Conservation (phyloP, 208 protist species). For the Porcisia deanei region DNA sequence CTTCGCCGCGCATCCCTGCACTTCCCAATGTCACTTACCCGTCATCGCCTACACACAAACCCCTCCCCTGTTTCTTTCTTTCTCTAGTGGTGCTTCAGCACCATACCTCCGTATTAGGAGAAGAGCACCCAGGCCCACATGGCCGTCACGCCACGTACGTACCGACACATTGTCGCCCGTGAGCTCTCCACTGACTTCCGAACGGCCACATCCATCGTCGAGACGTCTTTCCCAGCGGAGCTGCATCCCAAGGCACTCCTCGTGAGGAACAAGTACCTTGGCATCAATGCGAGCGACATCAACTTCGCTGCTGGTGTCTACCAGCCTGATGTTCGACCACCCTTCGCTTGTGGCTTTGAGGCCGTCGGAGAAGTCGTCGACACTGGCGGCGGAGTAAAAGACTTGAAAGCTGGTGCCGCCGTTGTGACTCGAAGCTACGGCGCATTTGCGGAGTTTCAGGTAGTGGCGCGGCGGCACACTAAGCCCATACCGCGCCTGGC, state of each 20-base stretch:
- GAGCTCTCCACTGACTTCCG: slow-evolving; percentile 76
- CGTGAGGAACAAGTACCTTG: slow-evolving; percentile 75
- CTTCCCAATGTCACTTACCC: background rate
- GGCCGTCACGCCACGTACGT: slow-evolving; percentile 24
- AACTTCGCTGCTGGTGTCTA: slow-evolving; percentile 89
- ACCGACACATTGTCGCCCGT: slow-evolving; percentile 65
- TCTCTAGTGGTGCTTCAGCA: background rate
- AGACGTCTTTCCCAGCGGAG: slow-evolving; percentile 28
- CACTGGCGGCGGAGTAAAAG: slow-evolving; percentile 40
- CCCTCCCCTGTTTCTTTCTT: background rate
- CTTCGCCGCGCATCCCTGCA: background rate
- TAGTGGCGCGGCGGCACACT: slow-evolving; percentile 48
- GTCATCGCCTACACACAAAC: background rate
- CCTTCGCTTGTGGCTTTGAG: slow-evolving; percentile 90
- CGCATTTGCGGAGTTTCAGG: slow-evolving; percentile 81
- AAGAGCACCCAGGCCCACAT: slow-evolving; percentile 2
- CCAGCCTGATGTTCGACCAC: slow-evolving; percentile 65
- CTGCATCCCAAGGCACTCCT: slow-evolving; percentile 71
- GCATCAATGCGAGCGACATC: slow-evolving; percentile 91
- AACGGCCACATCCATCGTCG: slow-evolving; percentile 49
- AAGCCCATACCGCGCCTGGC: slow-evolving; percentile 51
- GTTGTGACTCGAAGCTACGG: slow-evolving; percentile 83
- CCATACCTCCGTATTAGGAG: background rate
- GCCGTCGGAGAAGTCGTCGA: slow-evolving; percentile 78
- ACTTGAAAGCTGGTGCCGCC: slow-evolving; percentile 46